Base-by-base conservation (phyloP, 495 filamentous ascomycete species). In the Extremus antarcticus region DNA sequence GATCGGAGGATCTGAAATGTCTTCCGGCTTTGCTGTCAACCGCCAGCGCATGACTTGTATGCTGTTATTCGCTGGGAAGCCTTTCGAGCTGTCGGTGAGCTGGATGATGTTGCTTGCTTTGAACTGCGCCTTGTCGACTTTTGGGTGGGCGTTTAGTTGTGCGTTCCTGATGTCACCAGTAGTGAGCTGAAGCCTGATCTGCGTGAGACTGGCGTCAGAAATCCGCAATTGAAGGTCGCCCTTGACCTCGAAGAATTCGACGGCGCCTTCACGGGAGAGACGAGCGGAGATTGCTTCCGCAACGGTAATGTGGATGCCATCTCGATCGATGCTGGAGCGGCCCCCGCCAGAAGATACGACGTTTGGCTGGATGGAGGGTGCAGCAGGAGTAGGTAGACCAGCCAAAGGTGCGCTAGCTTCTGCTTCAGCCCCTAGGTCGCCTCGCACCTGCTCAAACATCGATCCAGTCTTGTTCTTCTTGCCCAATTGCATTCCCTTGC, bases 401-500 rank as follows among this genome's bases (percentile, higher is more conserved):
- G 91, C 84, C 17, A 96, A 73, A 11, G 91, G 90, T 35, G 78
- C 78, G 47, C 84, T 78, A 54, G 91, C 86, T 65, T 86, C 84
- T 2, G 76, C 78, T 62, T 90, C 87, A 29, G 85, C 78, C 11
- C 88, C 90, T 49, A 96, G 69, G 56, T 96, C 90, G 47, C 85
- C 85, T 60, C 87, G 81, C n/a, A 98, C 88, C 60, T 85, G 85
- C 68, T 97, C 91, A 64, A 94, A 97, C 77, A 96, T 95, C 70
- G 92, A 87, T 15, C 87, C 92, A 25, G 86, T 87, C 75, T 95
- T 95, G 32, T 88, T 94, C 72, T 97, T 97, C 77, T 95, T 95
- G 70, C 92, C 94, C 39, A 98, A 73, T 69, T 96, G 91, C 92
- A 98, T 96, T 50, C 92, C 92, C 72, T 98, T 98, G 55, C 89